Conservation (phyloP, 73 alveolate species). For the Blepharisma stoltei region DNA sequence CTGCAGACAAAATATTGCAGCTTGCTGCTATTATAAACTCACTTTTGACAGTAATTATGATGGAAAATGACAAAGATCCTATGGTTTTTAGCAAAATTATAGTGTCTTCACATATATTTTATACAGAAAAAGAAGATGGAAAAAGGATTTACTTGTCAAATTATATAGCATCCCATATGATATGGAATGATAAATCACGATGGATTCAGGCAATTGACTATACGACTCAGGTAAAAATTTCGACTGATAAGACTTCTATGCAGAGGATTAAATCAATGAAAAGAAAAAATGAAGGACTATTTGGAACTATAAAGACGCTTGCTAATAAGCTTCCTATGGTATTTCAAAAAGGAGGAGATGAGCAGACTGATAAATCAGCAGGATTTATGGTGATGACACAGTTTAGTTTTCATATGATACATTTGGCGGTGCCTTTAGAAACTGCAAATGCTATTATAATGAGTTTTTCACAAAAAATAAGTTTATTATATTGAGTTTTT, state of each 20-base stretch:
- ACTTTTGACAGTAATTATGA: slow-evolving; percentile 16
- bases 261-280: neutral
- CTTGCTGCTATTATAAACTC: neutral
- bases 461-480: slow-evolving; percentile 29
- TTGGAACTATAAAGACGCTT: neutral
- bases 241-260: neutral
- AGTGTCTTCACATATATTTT: slow-evolving; percentile 3
- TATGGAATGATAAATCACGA: slow-evolving; percentile 5
- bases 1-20: neutral
- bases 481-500: too few relatives aligned
- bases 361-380: slow-evolving; percentile 16
- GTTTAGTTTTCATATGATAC: slow-evolving; percentile 37
- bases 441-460: slow-evolving; percentile 29
- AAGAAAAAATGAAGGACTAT: neutral
- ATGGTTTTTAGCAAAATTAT: slow-evolving; percentile 15
- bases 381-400: slow-evolving; percentile 24
- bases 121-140: slow-evolving; percentile 25
- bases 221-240: neutral
- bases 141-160: neutral
- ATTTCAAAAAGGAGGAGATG: slow-evolving; percentile 1
- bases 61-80: slow-evolving; percentile 15
- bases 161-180: neutral
- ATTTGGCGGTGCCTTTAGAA: slow-evolving; percentile 34
- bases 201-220: slow-evolving; percentile 17
- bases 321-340: neutral